A percentile compares a stretch with the other conserved stretches of the same genome.
These are phyloP conservation scores for Curvularia sp. DNA, from an alignment of 2,329 filamentous ascomycete species.

Conservation along the genomic window DNA sequence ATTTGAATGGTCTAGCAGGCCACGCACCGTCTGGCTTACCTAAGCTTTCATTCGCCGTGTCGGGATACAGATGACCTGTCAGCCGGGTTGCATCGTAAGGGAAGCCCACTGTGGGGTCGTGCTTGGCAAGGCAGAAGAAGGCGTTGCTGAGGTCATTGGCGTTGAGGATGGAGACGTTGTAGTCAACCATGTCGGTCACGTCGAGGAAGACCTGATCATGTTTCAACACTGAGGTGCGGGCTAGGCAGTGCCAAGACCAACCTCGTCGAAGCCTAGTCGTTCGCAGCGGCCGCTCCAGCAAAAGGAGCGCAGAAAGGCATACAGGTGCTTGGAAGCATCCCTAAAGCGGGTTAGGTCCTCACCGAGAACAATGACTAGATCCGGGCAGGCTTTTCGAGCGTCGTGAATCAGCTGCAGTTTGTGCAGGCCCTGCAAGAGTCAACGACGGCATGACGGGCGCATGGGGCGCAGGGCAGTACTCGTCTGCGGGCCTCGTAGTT, in stretches of 20 bases:
- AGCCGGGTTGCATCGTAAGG: conserved; percentile 73
- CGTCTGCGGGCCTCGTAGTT: conserved; percentile 87
- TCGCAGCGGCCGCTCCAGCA: conserved; percentile 83
- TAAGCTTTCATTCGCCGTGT: conserved; percentile 20
- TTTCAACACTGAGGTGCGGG: conserved; percentile 13
- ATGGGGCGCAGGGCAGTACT: conserved; percentile 40
- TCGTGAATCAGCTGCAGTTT: conserved; percentile 89
- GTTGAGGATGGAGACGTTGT: conserved; percentile 79
- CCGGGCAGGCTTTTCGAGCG: conserved; percentile 79
- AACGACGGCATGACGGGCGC: conserved; percentile 6
- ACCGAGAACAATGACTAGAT: conserved; percentile 82
- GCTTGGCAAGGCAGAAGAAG: conserved; percentile 78
- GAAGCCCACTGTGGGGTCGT: conserved; percentile 83
- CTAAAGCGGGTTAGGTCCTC: conserved; percentile 79
- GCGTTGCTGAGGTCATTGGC: conserved; percentile 67
- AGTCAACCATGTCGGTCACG: conserved; percentile 83
- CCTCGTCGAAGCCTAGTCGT: conserved; percentile 88
- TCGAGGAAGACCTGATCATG: conserved; percentile 70
- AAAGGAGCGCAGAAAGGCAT: conserved; percentile 72
- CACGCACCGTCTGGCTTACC: conserved; percentile 29
- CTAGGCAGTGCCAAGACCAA: conserved; percentile 49
- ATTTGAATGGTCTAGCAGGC: background rate
- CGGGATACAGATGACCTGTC: conserved; percentile 69
- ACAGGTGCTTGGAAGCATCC: conserved; percentile 82
- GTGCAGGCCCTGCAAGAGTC: conserved; percentile 59